Percentiles rank a stretch among this genome's conserved stretches.
These are phyloP conservation scores for Fusarium virguliforme DNA, from an alignment of 2,329 filamentous ascomycete species.

Conservation along the genomic window DNA sequence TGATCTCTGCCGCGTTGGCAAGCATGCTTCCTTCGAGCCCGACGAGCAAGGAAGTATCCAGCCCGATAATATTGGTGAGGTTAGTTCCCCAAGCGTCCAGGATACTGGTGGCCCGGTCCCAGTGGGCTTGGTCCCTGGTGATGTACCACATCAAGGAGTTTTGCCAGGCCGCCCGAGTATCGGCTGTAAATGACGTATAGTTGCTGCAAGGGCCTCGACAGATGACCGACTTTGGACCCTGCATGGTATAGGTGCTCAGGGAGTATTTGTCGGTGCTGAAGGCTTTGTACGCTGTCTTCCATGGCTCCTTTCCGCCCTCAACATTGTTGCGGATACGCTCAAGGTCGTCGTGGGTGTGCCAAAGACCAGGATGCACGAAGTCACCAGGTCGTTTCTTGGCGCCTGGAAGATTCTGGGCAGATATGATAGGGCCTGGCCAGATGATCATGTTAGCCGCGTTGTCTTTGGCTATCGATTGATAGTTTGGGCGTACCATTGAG, in stretches of 20 bases:
- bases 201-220: conserved; percentile 56
- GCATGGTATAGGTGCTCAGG: conserved; percentile 49
- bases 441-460: neutral
- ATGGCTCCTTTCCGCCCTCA: conserved; percentile 33
- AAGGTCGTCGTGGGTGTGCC: conserved; percentile 55
- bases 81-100: conserved; percentile 57
- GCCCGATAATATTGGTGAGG: conserved; percentile 55
- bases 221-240: conserved; percentile 52
- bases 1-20: conserved; percentile 62
- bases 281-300: neutral
- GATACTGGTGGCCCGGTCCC: conserved; percentile 55
- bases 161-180: conserved; percentile 59
- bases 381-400: conserved; percentile 26
- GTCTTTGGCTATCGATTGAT: neutral
- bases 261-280: conserved; percentile 8
- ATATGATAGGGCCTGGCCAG: neutral
- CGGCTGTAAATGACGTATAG: conserved; percentile 56
- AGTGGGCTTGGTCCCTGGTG: conserved; percentile 56
- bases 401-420: neutral
- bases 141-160: conserved; percentile 63
- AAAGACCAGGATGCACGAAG: conserved; percentile 54
- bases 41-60: conserved; percentile 56
- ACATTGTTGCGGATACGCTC: conserved; percentile 52
- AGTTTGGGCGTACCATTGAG: neutral
- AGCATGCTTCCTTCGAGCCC: conserved; percentile 60